Evolutionary conservation across 345 rosid genomes (phyloP).

Genomic region (Euphorbia lathyris): DNA sequence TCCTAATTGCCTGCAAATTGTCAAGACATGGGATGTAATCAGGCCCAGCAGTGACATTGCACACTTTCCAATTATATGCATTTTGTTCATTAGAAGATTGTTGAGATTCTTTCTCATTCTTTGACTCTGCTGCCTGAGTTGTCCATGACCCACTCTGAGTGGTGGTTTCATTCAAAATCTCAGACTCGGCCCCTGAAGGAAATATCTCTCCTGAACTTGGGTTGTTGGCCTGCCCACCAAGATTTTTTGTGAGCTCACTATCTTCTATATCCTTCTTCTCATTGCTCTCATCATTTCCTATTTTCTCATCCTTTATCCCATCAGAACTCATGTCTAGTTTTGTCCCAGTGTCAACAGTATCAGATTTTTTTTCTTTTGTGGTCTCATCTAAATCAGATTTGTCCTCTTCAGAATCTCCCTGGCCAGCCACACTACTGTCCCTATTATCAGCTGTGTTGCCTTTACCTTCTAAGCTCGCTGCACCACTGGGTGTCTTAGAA

Average conservation of each 20-base stretch:
- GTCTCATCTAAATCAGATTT: conserved; percentile 31
- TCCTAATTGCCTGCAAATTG: conserved; percentile 73
- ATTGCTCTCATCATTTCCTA: conserved; percentile 41
- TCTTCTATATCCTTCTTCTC: conserved; percentile 44
- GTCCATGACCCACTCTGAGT: conserved; percentile 71
- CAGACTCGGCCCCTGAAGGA: conserved; percentile 81
- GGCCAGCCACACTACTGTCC: conserved; percentile 38
- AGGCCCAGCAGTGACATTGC: conserved; percentile 85
- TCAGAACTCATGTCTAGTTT: conserved; percentile 31
- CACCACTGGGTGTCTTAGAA: conserved; percentile 30
- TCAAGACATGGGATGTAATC: conserved; percentile 98
- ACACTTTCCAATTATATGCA: conserved; percentile 67
- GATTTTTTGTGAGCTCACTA: conserved; percentile 40
- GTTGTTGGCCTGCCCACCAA: conserved; percentile 44
- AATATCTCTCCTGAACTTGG: conserved; percentile 49
- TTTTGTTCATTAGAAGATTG: conserved; percentile 39
- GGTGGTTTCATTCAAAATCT: conserved; percentile 70
- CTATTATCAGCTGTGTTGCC: conserved; percentile 35
- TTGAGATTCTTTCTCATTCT: conserved; percentile 76
- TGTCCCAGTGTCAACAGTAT: conserved; percentile 34
- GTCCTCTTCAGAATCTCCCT: conserved; percentile 42
- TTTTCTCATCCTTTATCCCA: conserved; percentile 33
- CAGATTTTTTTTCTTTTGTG: conserved; percentile 14
- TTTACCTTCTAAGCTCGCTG: conserved; percentile 25
- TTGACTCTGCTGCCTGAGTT: conserved; percentile 90